Evolutionary conservation across 1,139 yeast species (phyloP), one percentile per base, ranked within the genome.

Genomic region (Taphrina sp.): DNA sequence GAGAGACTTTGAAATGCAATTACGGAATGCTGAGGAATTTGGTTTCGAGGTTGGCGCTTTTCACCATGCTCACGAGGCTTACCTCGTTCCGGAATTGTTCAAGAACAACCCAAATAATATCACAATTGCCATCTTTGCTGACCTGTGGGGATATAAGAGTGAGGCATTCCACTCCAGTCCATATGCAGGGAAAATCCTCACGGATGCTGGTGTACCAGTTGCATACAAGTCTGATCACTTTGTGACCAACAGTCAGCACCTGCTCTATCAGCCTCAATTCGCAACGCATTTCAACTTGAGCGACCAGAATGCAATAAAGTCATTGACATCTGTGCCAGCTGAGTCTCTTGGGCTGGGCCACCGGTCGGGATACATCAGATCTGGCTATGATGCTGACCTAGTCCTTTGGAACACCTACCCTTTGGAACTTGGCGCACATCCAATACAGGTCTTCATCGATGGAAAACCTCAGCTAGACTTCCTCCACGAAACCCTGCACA

Each of bases 171-270:
- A 45, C 8, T 41, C 42, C 14, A 35, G 42, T 45, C 42, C 42
- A 7, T 45, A 45, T 19, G 52, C 52, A 16, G 52, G 52, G 33
- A 45, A 45, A 26, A 35, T 45, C 3, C 35, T 45, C 24, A 35
- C 52, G 2, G 52, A 45, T 12, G 42, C 41, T 1, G 42, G 42
- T 14, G 34, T 45, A n/a, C 52, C 52, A 3, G 26, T 45, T 3
- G 52, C 52, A 14, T 45, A 45, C 52, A 45, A 45, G 26, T 26
- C 37, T 35, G 52, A 45, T 19, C 52, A 45, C 24, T 42, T 42
- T 1, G 52, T 45, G 42, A 24, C 42, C 5, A 45, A 45, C 23
- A 36, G 42, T 16, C 52, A 45, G 34, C 42, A 45, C 17, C 42
- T 45, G 8, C 31, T 45, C 3, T 36, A 45, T 24, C 42, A 45